Percentiles rank a stretch among this genome's conserved stretches.
These are phyloP conservation scores for Volvox carteri DNA, from an alignment of 163 green algal genomes.

Conservation along the genomic window DNA sequence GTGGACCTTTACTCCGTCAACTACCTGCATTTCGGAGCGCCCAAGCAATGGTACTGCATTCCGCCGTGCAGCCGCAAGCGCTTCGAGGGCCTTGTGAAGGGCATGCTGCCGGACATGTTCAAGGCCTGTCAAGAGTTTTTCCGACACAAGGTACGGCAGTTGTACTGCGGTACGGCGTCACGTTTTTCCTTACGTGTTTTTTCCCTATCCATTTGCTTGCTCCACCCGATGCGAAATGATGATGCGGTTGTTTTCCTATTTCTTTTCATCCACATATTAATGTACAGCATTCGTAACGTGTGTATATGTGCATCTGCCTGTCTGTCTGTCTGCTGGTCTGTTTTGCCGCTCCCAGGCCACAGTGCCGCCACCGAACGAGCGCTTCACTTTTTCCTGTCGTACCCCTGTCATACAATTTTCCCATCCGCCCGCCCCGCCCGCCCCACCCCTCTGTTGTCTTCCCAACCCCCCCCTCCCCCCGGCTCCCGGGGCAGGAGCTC, in stretches of 20 bases:
- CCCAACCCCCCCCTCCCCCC: neutral
- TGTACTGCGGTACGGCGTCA: no score
- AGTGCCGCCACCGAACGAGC: no score
- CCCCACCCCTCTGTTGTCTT: neutral
- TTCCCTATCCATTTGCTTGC: no score
- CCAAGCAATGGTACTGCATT: conserved; percentile 90
- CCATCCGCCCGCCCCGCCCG: no score
- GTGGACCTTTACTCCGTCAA: conserved; percentile 90
- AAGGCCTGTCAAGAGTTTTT: conserved; percentile 77
- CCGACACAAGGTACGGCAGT: conserved; percentile 82
- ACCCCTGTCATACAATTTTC: no score
- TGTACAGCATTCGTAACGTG: neutral
- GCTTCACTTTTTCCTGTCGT: no score
- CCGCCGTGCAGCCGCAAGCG: conserved; percentile 73
- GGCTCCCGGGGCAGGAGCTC: conserved; percentile 73
- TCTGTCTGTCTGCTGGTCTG: neutral
- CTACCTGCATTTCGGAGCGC: conserved; percentile 91
- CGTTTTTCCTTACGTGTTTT: no score
- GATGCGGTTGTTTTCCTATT: neutral
- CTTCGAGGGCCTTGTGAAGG: conserved; percentile 72
- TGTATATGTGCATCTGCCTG: neutral
- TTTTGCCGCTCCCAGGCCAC: no score
- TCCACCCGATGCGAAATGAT: neutral
- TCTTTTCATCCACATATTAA: neutral
- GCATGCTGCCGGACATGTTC: conserved; percentile 77